These are phyloP conservation scores for Trichoderma koningii DNA, from an alignment of 2,329 filamentous ascomycete genomes.

Conservation along the genomic window DNA sequence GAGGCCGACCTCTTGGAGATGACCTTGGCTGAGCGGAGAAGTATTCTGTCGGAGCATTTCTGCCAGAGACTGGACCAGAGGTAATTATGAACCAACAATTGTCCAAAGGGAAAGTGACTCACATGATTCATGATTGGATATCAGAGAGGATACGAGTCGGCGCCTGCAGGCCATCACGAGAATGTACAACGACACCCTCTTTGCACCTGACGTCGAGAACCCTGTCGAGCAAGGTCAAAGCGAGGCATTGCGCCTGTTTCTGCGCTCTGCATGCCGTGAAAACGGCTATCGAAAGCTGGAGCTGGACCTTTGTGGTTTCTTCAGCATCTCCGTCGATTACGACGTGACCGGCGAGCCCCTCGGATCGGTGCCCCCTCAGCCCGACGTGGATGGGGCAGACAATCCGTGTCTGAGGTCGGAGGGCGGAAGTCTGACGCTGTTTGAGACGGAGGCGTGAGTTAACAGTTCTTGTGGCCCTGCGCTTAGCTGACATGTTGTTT, in stretches of 20 bases:
- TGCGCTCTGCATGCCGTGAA: conserved; percentile 29
- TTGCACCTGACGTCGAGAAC: background rate
- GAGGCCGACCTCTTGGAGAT: background rate
- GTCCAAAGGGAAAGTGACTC: background rate
- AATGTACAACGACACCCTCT: background rate
- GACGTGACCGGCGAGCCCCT: background rate
- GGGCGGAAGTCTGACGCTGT: conserved; percentile 31
- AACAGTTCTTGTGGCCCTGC: too few species aligned
- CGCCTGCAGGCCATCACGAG: conserved; percentile 11
- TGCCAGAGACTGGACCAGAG: background rate
- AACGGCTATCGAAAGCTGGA: conserved; percentile 34
- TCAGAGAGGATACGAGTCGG: background rate
- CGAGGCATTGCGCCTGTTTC: conserved; percentile 27
- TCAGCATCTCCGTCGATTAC: background rate
- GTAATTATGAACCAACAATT: background rate
- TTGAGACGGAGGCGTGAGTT: conserved; percentile 32
- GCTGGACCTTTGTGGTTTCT: conserved; percentile 33
- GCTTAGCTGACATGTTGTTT: too few species aligned
- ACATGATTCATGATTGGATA: background rate
- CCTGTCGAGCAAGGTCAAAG: background rate
- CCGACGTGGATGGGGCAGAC: background rate
- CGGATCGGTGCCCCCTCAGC: background rate
- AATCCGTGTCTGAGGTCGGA: conserved; percentile 22
- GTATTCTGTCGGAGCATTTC: background rate
- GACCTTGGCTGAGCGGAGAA: background rate